A percentile compares a stretch with the other conserved stretches of the same genome.
Conservation (phyloP, 1,284 basidiomycete genomes). For the Erythrobasidium hasegawianum region DNA sequence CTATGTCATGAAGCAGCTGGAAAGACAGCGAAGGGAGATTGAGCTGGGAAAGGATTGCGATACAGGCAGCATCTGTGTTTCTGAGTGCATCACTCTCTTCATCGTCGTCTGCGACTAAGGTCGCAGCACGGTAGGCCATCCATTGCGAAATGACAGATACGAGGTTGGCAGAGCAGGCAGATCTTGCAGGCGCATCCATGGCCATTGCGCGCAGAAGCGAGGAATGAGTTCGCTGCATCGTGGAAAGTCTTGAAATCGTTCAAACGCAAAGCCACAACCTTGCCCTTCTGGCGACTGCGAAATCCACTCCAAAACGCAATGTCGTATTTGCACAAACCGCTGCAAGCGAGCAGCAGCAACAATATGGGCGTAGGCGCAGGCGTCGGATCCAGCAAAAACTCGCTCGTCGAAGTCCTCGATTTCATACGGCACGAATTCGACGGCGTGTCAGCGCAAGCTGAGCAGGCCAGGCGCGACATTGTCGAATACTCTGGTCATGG, state of each 20-base stretch:
- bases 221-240: too few species aligned
- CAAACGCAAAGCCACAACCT: too few species aligned
- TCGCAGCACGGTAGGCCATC: too few species aligned
- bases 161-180: slow-evolving; percentile 3
- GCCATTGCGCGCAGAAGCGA: slow-evolving; percentile 1
- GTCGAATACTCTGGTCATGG: slow-evolving; percentile 88
- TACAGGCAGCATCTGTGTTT: background rate
- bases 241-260: too few species aligned
- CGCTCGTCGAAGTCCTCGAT: slow-evolving; percentile 77
- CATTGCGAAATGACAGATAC: background rate
- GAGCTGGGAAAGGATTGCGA: background rate
- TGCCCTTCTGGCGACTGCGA: too few species aligned
- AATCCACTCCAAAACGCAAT: too few species aligned
- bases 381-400: slow-evolving; percentile 28
- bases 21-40: background rate
- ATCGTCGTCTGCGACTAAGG: too few species aligned
- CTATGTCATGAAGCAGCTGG: background rate
- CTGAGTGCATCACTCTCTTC: background rate
- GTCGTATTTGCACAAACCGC: too few species aligned
- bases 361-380: too few species aligned
- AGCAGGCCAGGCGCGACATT: slow-evolving; percentile 66
- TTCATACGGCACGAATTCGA: slow-evolving; percentile 83
- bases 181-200: background rate
- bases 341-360: too few species aligned
- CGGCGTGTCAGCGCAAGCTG: slow-evolving; percentile 65